Evolutionary conservation across 164 flowering plant genomes (phyloP).

Genomic region (Amborella trichopoda): DNA sequence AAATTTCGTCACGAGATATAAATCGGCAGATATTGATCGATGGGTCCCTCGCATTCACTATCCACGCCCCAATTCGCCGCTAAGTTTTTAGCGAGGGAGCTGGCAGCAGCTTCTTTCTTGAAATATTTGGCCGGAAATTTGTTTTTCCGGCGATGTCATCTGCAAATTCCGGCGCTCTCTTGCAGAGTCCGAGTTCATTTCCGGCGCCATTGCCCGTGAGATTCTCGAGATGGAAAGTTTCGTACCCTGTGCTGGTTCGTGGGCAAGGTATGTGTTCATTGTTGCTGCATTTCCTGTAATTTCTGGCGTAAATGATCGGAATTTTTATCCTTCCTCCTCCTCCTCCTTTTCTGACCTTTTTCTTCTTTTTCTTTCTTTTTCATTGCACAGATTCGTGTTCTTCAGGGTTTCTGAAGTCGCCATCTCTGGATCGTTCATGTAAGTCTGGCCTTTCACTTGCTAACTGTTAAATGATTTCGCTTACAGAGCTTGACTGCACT

Average conservation of each 20-base stretch:
- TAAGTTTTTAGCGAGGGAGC: no score
- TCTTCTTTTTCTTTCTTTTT: neutral
- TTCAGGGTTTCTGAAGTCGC: constrained; percentile 2
- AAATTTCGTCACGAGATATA: no score
- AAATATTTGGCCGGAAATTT: no score
- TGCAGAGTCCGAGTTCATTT: no score
- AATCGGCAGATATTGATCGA: no score
- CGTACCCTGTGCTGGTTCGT: neutral
- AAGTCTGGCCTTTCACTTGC: neutral
- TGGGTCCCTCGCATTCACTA: no score
- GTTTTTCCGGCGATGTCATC: no score
- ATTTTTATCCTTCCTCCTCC: neutral
- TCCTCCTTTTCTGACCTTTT: neutral
- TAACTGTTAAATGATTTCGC: neutral
- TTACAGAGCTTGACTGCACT: neutral
- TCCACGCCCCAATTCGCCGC: no score
- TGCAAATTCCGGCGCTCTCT: no score
- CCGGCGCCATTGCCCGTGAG: neutral
- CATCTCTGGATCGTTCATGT: constrained; percentile 3
- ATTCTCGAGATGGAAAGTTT: neutral
- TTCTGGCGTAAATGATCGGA: neutral
- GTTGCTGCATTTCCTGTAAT: neutral
- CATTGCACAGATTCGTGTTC: constrained; percentile 2
- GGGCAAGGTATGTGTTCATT: no score
- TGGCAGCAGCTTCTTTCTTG: no score